These are phyloP conservation scores for Mesembryanthemum crystallinum DNA, from an alignment of 148 eudicot genomes.

Conservation along the genomic window DNA sequence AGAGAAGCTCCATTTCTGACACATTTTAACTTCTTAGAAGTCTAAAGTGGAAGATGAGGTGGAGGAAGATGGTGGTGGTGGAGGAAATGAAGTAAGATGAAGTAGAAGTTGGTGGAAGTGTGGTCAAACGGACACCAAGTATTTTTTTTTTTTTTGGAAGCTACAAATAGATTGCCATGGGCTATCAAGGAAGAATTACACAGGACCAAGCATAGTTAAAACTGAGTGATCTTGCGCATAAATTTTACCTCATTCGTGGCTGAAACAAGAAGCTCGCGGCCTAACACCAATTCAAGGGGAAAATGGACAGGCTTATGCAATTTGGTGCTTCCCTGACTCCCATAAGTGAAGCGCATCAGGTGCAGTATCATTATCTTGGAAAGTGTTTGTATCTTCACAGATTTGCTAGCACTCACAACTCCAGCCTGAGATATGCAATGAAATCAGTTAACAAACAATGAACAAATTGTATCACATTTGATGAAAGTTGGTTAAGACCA, in stretches of 20 bases:
- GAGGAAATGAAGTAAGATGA: no score
- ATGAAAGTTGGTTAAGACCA: not conserved
- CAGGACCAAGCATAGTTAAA: not conserved
- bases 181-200: not conserved
- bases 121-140: not conserved
- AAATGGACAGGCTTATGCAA: slow-evolving; percentile 76
- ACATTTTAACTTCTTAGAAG: no score
- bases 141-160: not conserved
- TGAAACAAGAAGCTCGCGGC: slow-evolving; percentile 72
- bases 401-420: slow-evolving; percentile 82
- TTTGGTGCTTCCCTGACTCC: slow-evolving; percentile 84
- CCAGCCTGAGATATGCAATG: slow-evolving; percentile 51
- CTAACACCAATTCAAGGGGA: slow-evolving; percentile 72
- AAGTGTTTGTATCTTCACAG: slow-evolving; percentile 66
- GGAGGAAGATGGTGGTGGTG: no score
- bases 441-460: slow-evolving; percentile 4
- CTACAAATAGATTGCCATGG: not conserved
- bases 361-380: slow-evolving; percentile 88
- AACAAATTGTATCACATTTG: not conserved
- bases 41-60: no score
- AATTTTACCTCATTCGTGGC: slow-evolving; percentile 59
- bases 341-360: slow-evolving; percentile 92
- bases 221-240: not conserved
- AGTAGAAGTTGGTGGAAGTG: not conserved
- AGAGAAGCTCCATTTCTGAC: no score